A percentile compares a stretch with the other conserved stretches of the same genome.
phyloP scores from a whole-genome alignment of 768 basidiomycete species.

The Lentinula guzmanii region DNA sequence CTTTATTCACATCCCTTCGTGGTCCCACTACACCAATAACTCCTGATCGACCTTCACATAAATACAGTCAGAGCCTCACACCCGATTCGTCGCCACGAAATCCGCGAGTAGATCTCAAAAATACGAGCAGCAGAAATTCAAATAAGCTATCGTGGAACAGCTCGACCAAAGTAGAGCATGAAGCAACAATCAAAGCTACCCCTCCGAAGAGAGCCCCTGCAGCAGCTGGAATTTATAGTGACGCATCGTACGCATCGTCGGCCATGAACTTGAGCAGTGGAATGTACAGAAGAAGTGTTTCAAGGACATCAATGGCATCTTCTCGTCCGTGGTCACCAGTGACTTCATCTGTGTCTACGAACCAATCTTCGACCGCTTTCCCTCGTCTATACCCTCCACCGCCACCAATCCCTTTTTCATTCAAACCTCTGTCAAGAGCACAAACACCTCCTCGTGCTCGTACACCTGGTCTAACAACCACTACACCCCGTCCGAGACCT shows the following conservation, averaged over 20 bases:
- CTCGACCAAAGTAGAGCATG: conserved; percentile 66
- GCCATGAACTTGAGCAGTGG: conserved; percentile 38
- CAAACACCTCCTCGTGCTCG: conserved; percentile 43
- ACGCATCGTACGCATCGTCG: conserved; percentile 21
- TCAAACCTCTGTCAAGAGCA: conserved; percentile 30
- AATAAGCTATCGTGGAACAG: conserved; percentile 55
- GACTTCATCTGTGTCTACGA: conserved; percentile 64
- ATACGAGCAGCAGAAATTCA: conserved; percentile 16
- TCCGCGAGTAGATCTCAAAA: conserved; percentile 35
- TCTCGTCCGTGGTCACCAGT: conserved; percentile 79
- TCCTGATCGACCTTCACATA: conserved; percentile 56
- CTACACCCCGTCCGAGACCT: conserved; percentile 63
- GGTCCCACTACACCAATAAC: conserved; percentile 41
- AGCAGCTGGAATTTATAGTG: conserved; percentile 32
- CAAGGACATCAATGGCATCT: conserved; percentile 70
- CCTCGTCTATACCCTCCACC: conserved; percentile 18
- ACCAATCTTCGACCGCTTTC: conserved; percentile 39
- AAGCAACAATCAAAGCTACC: conserved; percentile 42
- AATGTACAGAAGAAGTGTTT: conserved; percentile 58
- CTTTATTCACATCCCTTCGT: conserved; percentile 50
- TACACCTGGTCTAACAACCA: conserved; percentile 20
- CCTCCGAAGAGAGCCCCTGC: conserved; percentile 49
- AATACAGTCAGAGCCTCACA: conserved; percentile 64
- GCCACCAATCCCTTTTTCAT: conserved; percentile 29
- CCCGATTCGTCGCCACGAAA: conserved; percentile 60